Conservation (phyloP, 2,329 filamentous ascomycete genomes). For the Teratosphaeriaceae sp. region DNA sequence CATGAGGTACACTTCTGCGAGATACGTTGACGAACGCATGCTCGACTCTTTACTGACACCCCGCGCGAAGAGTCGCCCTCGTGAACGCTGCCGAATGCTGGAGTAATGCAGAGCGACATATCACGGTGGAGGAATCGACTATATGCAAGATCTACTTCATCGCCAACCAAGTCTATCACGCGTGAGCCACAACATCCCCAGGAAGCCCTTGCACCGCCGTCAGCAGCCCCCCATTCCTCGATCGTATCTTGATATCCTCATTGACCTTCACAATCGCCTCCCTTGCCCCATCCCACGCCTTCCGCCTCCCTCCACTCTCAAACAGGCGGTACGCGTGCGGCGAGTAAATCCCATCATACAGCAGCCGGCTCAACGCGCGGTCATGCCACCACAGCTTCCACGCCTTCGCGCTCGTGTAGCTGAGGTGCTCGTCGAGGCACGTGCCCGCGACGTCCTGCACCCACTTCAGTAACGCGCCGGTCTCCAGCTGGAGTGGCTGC, state of each 20-base stretch:
- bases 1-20: too few relatives aligned
- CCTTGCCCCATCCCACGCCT: conserved; percentile 1
- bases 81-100: too few relatives aligned
- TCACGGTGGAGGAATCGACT: too few relatives aligned
- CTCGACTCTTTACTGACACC: too few relatives aligned
- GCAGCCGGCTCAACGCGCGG: conserved; percentile 1
- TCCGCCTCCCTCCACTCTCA: conserved; percentile 1
- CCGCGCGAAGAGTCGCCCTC: too few relatives aligned
- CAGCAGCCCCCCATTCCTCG: too few relatives aligned
- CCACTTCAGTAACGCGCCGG: background rate
- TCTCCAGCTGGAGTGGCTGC: conserved; percentile 3
- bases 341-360: conserved; percentile 2
- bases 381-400: conserved; percentile 4
- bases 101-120: too few relatives aligned
- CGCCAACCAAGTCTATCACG: too few relatives aligned
- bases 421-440: conserved; percentile 1
- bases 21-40: too few relatives aligned
- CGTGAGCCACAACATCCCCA: too few relatives aligned
- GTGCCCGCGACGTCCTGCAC: conserved; percentile 1
- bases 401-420: background rate
- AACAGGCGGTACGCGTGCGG: conserved; percentile 3
- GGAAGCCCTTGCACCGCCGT: too few relatives aligned
- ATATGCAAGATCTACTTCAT: too few relatives aligned
- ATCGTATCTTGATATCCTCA: background rate
- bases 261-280: conserved; percentile 1